Conservation (phyloP, 306 rosid genomes). For the Urtica urens region DNA sequence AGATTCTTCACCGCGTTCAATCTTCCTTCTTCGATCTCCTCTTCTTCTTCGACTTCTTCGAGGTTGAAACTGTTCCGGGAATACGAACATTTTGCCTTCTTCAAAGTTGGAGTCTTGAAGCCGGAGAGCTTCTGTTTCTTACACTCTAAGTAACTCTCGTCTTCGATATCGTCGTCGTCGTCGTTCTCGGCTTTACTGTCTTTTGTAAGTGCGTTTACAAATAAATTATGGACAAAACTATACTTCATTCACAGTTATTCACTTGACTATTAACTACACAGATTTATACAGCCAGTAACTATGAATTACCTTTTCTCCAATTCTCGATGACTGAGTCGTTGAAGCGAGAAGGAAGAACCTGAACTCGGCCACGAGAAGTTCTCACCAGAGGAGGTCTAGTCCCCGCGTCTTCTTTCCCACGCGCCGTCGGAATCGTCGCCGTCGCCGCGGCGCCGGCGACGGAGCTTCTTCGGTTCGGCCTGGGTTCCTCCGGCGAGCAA, state of each 20-base stretch:
- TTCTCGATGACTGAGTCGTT: constrained; percentile 93
- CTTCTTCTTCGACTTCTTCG: constrained; percentile 28
- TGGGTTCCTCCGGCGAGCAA: constrained; percentile 47
- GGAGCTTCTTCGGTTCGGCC: constrained; percentile 24
- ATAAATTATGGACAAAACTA: no score
- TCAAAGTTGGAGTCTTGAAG: constrained; percentile 34
- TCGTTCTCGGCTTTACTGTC: constrained; percentile 34
- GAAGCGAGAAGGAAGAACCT: constrained; percentile 95
- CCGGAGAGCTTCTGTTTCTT: constrained; percentile 40
- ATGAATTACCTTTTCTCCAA: constrained; percentile 90
- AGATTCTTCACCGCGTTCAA: constrained; percentile 26
- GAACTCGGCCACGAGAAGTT: constrained; percentile 90
- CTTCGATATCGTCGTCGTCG: constrained; percentile 32
- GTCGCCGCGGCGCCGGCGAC: constrained; percentile 18
- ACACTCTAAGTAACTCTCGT: no score
- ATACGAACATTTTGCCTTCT: constrained; percentile 27
- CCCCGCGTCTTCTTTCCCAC: no score
- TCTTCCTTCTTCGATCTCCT: constrained; percentile 22
- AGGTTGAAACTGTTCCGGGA: constrained; percentile 29
- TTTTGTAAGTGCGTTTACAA: no score
- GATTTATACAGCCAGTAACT: no score
- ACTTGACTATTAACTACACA: no score
- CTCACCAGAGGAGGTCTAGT: constrained; percentile 89
- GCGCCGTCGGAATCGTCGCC: constrained; percentile 39
- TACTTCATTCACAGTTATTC: no score